Percentiles rank a stretch among this genome's conserved stretches.
phyloP scores from a whole-genome alignment of 225 moss, liverwort and hornwort species.

The Sphagnum contortum region DNA sequence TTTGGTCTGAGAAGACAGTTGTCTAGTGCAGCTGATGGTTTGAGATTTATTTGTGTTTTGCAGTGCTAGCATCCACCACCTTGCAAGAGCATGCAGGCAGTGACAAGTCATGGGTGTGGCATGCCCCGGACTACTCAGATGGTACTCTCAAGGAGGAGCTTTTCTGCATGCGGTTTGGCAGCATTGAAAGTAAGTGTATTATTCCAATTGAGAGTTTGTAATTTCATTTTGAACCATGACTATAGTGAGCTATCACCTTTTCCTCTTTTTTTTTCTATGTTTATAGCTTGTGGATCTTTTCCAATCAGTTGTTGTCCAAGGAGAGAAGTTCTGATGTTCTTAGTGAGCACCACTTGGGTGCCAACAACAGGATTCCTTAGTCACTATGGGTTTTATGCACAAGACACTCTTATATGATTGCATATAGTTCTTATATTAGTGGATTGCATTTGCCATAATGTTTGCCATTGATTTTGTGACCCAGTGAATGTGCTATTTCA shows the following conservation, averaged over 20 bases:
- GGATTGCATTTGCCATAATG: not conserved
- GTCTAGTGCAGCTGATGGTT: too few relatives aligned
- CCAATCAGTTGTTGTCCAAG: too few relatives aligned
- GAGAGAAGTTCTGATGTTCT: not conserved
- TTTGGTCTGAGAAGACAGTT: too few relatives aligned
- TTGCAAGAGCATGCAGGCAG: conserved; percentile 98
- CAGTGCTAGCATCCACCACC: conserved; percentile 66
- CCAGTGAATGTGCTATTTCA: not conserved
- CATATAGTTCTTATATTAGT: too few relatives aligned
- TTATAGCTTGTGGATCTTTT: not conserved
- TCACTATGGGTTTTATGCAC: too few relatives aligned
- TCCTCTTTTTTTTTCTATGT: not conserved
- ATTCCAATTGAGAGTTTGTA: too few relatives aligned
- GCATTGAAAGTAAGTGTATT: conserved; percentile 53
- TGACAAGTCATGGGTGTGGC: conserved; percentile 97
- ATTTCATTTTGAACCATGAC: too few relatives aligned
- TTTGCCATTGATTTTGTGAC: not conserved
- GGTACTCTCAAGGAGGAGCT: conserved; percentile 87
- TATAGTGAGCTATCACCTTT: not conserved
- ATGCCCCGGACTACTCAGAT: conserved; percentile 85
- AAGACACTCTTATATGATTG: too few relatives aligned
- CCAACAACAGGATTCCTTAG: not conserved
- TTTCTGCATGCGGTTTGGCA: conserved; percentile 80
- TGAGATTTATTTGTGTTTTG: not conserved
- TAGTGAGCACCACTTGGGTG: not conserved